Base-by-base conservation (phyloP, 2,329 filamentous ascomycete species). In the Bimuria novae-zelandiae region DNA sequence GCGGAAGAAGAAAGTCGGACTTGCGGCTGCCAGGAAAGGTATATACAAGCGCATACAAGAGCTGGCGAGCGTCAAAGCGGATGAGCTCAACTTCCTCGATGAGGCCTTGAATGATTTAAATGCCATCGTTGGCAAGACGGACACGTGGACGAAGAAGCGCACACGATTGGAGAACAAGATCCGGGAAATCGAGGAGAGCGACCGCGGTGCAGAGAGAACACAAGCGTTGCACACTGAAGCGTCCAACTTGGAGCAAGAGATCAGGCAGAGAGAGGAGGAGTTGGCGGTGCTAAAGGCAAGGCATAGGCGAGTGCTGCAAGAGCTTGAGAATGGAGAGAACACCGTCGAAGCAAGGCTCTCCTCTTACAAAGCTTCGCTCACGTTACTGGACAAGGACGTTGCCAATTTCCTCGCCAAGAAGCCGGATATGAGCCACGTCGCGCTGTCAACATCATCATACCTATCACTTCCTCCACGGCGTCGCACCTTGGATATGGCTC, bases 281-380 rank as follows among this genome's bases (percentile, higher is more conserved):
- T 76, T 92, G 2, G 76, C 79, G 21, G 79, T 79, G 3, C 78
- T 91, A 74, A 84, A 84, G 61, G 81, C 79, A 41, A 78, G 82
- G 23, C 84, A 85, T 59, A 76, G 80, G n/a, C 81, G 80, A 66
- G 71, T 92, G 0, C 74, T 82, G 55, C 79, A 80, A 2, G 80
- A 84, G 63, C 83, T 90, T 40, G 79, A 82, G 6, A 84, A 87
- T 50, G 80, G 85, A 1, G 80, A 81, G 57, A 91, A 87, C 60
- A 80, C 81, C 49, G 78, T 87, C 32, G 88, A 91, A 67, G 86
- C 88, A 1, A 85, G 84, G n/a, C 70, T 91, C 12, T 89, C 87
- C 50, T 87, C 87, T 0, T 92, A 90, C 68, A 83, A 81, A 17
- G 83, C 86, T 1, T 87, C 87, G 3, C 73, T 90, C 30, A 82